These are phyloP conservation scores for Mycosarcoma mackinlayi DNA, from an alignment of 1,284 basidiomycete genomes.

Conservation along the genomic window DNA sequence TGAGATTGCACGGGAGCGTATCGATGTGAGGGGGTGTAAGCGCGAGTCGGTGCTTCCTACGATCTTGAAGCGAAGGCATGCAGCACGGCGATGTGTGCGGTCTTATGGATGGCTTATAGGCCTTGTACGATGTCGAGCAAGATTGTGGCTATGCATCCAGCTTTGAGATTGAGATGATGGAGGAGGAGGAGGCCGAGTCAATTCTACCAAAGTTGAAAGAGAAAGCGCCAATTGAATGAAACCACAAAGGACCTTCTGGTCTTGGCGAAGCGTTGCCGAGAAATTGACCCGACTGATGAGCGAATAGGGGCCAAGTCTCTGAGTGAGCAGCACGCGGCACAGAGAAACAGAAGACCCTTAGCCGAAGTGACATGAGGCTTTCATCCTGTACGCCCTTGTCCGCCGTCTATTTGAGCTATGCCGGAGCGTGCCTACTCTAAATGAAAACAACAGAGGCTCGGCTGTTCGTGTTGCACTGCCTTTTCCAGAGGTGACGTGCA, in stretches of 20 bases:
- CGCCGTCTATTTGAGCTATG: background rate
- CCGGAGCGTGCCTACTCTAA: too few species aligned
- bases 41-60: background rate
- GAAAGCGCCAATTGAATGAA: background rate
- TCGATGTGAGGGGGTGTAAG: background rate
- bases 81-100: too few species aligned
- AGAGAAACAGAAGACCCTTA: too few species aligned
- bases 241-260: background rate
- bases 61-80: too few species aligned
- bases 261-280: slow-evolving; percentile 16
- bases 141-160: background rate
- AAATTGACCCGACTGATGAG: background rate
- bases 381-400: background rate
- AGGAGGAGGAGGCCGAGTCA: background rate
- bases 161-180: background rate
- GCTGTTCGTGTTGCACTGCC: slow-evolving; percentile 1
- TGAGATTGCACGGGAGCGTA: slow-evolving; percentile 15
- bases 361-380: background rate
- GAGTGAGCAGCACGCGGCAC: too few species aligned
- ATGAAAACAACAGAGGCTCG: too few species aligned
- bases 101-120: too few species aligned
- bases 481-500: background rate
- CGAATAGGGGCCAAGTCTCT: too few species aligned
- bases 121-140: too few species aligned
- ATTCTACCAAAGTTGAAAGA: background rate